These are phyloP conservation scores for Nicotiana knightiana DNA, from an alignment of 257 asterid species.

Conservation along the genomic window DNA sequence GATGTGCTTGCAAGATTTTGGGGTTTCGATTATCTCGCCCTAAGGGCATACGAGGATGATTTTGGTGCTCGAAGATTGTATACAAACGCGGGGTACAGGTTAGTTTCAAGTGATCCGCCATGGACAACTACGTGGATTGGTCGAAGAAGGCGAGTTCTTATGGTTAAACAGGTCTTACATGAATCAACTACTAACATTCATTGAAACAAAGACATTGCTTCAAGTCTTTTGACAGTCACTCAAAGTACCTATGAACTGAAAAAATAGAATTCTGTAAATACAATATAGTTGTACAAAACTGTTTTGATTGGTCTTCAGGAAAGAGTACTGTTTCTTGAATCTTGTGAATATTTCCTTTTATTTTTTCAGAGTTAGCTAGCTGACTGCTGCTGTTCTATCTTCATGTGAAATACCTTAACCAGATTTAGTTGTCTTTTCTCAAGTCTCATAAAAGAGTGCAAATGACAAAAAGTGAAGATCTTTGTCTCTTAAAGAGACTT, in stretches of 20 bases:
- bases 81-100: conserved; percentile 59
- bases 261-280: not conserved
- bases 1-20: conserved; percentile 45
- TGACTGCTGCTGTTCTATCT: not conserved
- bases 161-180: conserved; percentile 38
- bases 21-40: conserved; percentile 65
- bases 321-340: not conserved
- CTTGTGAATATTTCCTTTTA: not conserved
- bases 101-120: conserved; percentile 61
- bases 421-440: not conserved
- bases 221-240: not conserved
- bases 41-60: conserved; percentile 84
- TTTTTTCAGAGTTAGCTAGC: not conserved
- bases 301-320: not conserved
- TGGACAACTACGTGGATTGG: conserved; percentile 83
- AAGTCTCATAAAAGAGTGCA: not conserved
- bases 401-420: not conserved
- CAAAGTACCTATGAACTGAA: not conserved
- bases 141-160: conserved; percentile 58
- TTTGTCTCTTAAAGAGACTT: not conserved
- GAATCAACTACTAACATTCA: not conserved
- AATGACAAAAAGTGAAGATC: not conserved
- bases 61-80: conserved; percentile 63
- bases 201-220: not conserved
- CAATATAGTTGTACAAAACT: not conserved